These are phyloP conservation scores for Bondarzewia mesenterica DNA, from an alignment of 1,284 basidiomycete genomes.

Conservation along the genomic window DNA sequence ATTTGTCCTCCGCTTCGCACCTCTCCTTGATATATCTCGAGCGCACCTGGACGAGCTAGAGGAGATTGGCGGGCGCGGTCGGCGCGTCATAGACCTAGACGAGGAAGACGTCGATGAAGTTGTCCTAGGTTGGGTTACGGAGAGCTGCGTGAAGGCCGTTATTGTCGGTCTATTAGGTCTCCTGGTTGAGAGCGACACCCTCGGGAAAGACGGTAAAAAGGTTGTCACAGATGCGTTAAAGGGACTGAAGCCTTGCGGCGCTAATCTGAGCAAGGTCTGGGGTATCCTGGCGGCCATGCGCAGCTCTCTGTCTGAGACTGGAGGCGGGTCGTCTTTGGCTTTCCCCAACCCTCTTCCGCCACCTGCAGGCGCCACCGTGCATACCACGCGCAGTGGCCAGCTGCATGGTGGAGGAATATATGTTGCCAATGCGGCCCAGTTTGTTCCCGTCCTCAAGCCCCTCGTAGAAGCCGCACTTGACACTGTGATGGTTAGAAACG, in stretches of 20 bases:
- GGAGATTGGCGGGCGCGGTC: conserved; percentile 33
- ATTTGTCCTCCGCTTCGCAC: conserved; percentile 57
- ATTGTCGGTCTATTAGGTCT: conserved; percentile 50
- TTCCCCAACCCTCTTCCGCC: conserved; percentile 53
- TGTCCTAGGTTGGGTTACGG: conserved; percentile 48
- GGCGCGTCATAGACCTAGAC: conserved; percentile 19
- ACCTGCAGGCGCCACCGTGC: conserved; percentile 27
- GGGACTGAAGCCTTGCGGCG: conserved; percentile 41
- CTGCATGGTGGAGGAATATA: conserved; percentile 21
- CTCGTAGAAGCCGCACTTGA: conserved; percentile 45
- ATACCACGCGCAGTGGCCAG: conserved; percentile 31
- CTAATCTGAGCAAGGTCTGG: conserved; percentile 58
- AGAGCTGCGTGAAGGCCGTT: conserved; percentile 52
- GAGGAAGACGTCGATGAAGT: conserved; percentile 29
- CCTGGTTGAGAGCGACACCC: conserved; percentile 32
- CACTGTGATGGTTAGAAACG: conserved; percentile 41
- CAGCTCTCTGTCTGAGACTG: conserved; percentile 19
- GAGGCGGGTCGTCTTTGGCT: conserved; percentile 17
- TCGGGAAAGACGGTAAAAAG: conserved; percentile 29
- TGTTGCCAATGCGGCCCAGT: conserved; percentile 46
- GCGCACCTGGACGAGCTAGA: conserved; percentile 58
- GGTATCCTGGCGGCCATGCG: conserved; percentile 40
- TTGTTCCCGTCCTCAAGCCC: conserved; percentile 53
- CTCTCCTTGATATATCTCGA: conserved; percentile 44
- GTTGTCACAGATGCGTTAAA: conserved; percentile 38